phyloP scores from a whole-genome alignment of 257 asterid species.

The Solanum commersonii region DNA sequence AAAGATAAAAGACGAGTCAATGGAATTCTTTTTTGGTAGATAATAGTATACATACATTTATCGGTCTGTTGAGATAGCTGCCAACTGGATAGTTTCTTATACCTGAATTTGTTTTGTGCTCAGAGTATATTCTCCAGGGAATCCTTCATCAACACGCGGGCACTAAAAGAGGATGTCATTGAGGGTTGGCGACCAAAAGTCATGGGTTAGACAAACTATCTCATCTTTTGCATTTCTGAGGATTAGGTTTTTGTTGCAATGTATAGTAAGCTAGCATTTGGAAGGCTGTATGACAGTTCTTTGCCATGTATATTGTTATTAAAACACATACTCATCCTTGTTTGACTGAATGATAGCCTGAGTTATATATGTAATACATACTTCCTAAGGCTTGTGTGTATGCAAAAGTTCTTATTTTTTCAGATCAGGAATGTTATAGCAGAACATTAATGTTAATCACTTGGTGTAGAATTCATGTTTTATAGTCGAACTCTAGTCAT shows the following conservation, averaged over 20 bases:
- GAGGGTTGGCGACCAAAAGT: constrained; percentile 94
- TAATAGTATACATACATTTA: neutral
- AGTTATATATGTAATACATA: neutral
- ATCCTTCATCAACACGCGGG: constrained; percentile 67
- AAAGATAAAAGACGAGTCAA: neutral
- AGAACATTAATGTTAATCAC: neutral
- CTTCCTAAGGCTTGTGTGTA: neutral
- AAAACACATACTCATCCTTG: neutral
- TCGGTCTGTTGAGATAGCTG: neutral
- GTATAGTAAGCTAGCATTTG: neutral
- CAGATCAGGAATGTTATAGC: neutral
- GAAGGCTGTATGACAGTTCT: neutral
- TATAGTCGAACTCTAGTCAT: neutral
- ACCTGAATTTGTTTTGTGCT: constrained; percentile 2
- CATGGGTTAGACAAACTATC: constrained; percentile 26
- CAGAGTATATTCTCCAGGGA: constrained; percentile 74
- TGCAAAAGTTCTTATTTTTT: neutral
- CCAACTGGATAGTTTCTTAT: neutral
- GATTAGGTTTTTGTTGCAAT: neutral
- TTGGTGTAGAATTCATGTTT: neutral
- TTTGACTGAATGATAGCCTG: neutral
- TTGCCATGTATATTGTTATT: neutral
- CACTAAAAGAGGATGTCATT: constrained; percentile 57
- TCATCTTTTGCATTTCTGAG: neutral
- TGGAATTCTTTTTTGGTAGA: neutral